These are phyloP conservation scores for Sphaerulina musiva DNA, from an alignment of 2,329 filamentous ascomycete species.

Conservation along the genomic window DNA sequence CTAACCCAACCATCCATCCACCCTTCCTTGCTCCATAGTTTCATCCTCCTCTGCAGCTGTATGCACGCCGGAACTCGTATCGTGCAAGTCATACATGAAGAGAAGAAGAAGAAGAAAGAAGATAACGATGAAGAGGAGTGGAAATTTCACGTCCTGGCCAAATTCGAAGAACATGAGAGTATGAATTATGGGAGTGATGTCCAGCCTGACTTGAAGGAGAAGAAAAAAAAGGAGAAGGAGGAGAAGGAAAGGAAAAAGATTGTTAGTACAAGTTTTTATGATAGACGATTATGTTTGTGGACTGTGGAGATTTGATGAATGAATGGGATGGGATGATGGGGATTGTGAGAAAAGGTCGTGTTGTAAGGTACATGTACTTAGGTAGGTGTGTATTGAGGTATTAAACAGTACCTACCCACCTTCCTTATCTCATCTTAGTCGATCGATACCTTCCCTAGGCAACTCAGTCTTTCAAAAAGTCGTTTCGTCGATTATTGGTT, in stretches of 20 bases:
- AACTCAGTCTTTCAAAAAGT: no score
- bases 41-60: slow-evolving; percentile 71
- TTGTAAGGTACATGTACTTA: no score
- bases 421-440: no score
- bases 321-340: no score
- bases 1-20: no score
- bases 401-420: no score
- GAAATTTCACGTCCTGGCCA: slow-evolving; percentile 58
- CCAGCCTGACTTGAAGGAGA: slow-evolving; percentile 43
- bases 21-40: no score
- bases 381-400: no score
- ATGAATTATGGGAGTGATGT: slow-evolving; percentile 92
- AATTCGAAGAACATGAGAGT: slow-evolving; percentile 79
- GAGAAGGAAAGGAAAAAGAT: slow-evolving; percentile 37
- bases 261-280: slow-evolving; percentile 72
- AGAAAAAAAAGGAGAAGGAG: background rate
- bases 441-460: no score
- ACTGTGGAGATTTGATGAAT: slow-evolving; percentile 8
- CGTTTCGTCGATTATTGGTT: no score
- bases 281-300: slow-evolving; percentile 65
- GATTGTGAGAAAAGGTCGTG: no score
- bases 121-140: slow-evolving; percentile 45
- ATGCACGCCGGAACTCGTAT: slow-evolving; percentile 84
- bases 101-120: no score
- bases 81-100: slow-evolving; percentile 38